Percentiles rank a stretch among this genome's conserved stretches.
Conservation (phyloP, 2,329 filamentous ascomycete species). For the Claviceps monticola region DNA sequence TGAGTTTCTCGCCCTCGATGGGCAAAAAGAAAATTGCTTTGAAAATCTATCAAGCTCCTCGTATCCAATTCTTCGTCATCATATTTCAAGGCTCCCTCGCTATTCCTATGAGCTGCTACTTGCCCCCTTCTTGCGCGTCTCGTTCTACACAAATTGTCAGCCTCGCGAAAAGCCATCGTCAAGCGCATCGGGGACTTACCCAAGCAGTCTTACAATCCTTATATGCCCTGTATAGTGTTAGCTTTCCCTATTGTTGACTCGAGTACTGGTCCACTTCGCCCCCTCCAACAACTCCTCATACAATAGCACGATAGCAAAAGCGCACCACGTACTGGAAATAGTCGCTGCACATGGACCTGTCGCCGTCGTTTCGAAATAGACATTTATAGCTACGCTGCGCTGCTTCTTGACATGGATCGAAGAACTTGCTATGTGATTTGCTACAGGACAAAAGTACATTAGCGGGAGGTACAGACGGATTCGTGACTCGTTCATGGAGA, state of each 20-base stretch:
- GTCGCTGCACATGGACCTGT: slow-evolving; percentile 80
- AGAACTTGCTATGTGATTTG: slow-evolving; percentile 79
- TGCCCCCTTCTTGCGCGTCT: slow-evolving; percentile 10
- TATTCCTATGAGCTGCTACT: no score
- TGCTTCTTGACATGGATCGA: slow-evolving; percentile 90
- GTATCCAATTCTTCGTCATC: not conserved
- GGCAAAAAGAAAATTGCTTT: no score
- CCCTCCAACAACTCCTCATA: no score
- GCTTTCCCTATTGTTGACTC: not conserved
- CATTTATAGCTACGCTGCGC: slow-evolving; percentile 77
- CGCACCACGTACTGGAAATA: slow-evolving; percentile 70
- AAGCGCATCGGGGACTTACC: slow-evolving; percentile 39
- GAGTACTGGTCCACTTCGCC: no score
- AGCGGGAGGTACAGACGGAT: not conserved
- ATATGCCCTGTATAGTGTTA: slow-evolving; percentile 54
- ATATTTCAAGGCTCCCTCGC: not conserved
- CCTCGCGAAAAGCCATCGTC: slow-evolving; percentile 1
- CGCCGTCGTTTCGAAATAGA: slow-evolving; percentile 74
- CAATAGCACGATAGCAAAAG: not conserved
- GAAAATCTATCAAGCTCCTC: not conserved
- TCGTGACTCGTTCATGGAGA: no score
- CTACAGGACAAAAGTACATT: slow-evolving; percentile 29
- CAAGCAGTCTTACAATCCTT: slow-evolving; percentile 90
- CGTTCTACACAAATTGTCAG: slow-evolving; percentile 5
- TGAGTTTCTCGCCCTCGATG: no score